Conservation (phyloP, 2,329 filamentous ascomycete genomes). For the Corynespora cassiicola region DNA sequence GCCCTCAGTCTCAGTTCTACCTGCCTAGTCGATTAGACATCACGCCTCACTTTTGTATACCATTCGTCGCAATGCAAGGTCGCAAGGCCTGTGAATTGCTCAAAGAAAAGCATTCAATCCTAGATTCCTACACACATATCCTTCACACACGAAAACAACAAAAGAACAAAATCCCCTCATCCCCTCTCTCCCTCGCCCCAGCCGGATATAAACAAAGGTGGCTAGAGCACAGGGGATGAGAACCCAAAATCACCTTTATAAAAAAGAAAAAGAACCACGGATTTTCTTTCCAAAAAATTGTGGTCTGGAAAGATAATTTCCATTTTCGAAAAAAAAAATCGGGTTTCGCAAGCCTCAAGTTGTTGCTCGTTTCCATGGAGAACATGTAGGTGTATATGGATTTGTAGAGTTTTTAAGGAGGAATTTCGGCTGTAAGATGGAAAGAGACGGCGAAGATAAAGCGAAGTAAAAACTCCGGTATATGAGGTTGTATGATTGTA, state of each 20-base stretch:
- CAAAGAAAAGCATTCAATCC: not conserved
- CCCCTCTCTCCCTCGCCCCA: constrained; percentile 1
- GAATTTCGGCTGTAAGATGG: no score
- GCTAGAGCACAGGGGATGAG: constrained; percentile 4
- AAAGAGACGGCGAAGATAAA: constrained; percentile 16
- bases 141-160: no score
- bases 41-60: no score
- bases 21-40: no score
- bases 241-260: not conserved
- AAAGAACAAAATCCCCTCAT: not conserved
- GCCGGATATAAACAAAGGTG: constrained; percentile 14
- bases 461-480: constrained; percentile 20
- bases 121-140: constrained; percentile 4
- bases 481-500: constrained; percentile 22
- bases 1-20: no score
- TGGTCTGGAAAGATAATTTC: not conserved
- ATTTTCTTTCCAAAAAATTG: not conserved
- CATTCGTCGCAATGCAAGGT: no score
- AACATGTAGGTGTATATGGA: constrained; percentile 20
- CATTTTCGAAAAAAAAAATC: not conserved
- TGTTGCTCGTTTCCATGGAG: not conserved
- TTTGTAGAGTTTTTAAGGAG: constrained; percentile 19
- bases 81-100: no score
- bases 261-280: not conserved
- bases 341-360: constrained; percentile 10